Evolutionary conservation across 2,329 filamentous ascomycete genomes (phyloP).

Genomic region (Alternaria brassicae): DNA sequence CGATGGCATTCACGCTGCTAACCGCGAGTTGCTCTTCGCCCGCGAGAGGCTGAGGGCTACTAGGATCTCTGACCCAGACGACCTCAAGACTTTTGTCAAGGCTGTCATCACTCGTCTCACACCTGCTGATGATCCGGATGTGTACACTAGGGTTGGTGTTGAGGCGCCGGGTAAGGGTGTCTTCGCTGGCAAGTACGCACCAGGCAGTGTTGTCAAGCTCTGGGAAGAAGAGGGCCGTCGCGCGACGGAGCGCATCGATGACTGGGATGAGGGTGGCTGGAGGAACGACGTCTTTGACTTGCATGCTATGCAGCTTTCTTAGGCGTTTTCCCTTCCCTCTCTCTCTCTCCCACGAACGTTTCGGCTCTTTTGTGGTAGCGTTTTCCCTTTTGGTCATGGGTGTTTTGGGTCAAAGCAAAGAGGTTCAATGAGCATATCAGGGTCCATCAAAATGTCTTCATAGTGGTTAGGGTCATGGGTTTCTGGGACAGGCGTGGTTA

Average conservation of each 20-base stretch:
- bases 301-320: slow-evolving; percentile 46
- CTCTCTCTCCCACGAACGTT: background rate
- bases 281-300: slow-evolving; percentile 81
- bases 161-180: slow-evolving; percentile 66
- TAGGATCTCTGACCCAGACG: slow-evolving; percentile 79
- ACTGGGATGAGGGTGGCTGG: slow-evolving; percentile 77
- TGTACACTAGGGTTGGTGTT: slow-evolving; percentile 77
- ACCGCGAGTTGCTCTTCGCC: slow-evolving; percentile 86
- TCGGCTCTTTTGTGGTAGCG: background rate
- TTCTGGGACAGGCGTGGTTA: background rate
- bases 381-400: background rate
- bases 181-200: slow-evolving; percentile 86
- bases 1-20: slow-evolving; percentile 73
- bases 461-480: background rate
- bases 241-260: slow-evolving; percentile 76
- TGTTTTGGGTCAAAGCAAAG: background rate
- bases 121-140: slow-evolving; percentile 75
- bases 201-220: slow-evolving; percentile 86
- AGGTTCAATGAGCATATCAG: background rate
- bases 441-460: slow-evolving; percentile 5
- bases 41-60: slow-evolving; percentile 86
- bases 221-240: slow-evolving; percentile 80
- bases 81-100: slow-evolving; percentile 81
- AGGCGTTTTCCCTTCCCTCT: background rate
- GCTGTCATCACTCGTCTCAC: slow-evolving; percentile 79